Evolutionary conservation across 192 early-diverging fungal genomes (phyloP).

Genomic region (Geranomyces michiganensis): DNA sequence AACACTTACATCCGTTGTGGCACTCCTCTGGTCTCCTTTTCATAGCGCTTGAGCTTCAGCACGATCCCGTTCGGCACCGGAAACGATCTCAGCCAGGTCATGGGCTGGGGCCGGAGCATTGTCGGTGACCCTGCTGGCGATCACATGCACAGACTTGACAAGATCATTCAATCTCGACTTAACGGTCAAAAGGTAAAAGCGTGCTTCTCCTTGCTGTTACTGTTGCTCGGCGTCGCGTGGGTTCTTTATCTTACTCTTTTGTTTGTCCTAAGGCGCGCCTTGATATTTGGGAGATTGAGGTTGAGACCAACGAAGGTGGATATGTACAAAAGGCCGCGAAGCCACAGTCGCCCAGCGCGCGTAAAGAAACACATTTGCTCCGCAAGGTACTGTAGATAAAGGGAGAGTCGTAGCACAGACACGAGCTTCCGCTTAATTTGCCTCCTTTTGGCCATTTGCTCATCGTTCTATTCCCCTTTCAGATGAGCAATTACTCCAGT

Average conservation of each 20-base stretch:
- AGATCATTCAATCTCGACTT: slow-evolving; percentile 56
- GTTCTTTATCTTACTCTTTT: too few relatives aligned
- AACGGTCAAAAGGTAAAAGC: slow-evolving; percentile 49
- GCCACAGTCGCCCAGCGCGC: neutral
- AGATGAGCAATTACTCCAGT: slow-evolving; percentile 72
- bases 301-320: slow-evolving; percentile 61
- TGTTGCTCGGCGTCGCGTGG: too few relatives aligned
- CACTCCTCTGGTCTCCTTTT: neutral
- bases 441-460: too few relatives aligned
- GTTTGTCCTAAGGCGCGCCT: slow-evolving; percentile 56
- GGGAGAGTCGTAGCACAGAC: too few relatives aligned
- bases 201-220: too few relatives aligned
- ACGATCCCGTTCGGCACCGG: slow-evolving; percentile 75
- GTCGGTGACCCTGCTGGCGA: slow-evolving; percentile 55
- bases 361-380: slow-evolving; percentile 6
- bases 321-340: slow-evolving; percentile 63
- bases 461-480: neutral
- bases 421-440: too few relatives aligned
- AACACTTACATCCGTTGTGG: too few relatives aligned
- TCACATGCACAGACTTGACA: slow-evolving; percentile 55
- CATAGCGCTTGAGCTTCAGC: slow-evolving; percentile 19
- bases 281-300: slow-evolving; percentile 69
- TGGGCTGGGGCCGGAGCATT: slow-evolving; percentile 74
- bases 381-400: slow-evolving; percentile 45
- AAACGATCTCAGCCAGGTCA: slow-evolving; percentile 71